Conservation (phyloP, 345 rosid species). For the Angophora floribunda region DNA sequence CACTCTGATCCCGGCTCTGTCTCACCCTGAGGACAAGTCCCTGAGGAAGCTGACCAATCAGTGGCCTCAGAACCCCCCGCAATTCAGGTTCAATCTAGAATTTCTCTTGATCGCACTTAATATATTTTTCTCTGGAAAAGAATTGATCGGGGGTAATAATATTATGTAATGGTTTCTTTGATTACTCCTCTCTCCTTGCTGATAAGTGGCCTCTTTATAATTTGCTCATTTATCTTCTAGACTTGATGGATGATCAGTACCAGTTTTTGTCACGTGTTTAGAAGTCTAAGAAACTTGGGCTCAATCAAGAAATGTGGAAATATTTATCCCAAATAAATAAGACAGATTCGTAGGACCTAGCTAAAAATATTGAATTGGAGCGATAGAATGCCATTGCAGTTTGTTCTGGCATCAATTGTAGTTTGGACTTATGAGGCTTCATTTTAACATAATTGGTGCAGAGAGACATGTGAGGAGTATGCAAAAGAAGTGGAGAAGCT, state of each 20-base stretch:
- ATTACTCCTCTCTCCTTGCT: neutral
- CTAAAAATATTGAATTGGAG: neutral
- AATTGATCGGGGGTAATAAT: neutral
- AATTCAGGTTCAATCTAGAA: slow-evolving; percentile 35
- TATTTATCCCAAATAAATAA: neutral
- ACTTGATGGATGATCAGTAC: neutral
- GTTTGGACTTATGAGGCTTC: neutral
- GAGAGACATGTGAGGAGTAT: slow-evolving; percentile 68
- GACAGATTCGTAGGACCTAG: neutral
- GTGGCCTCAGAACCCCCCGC: slow-evolving; percentile 60
- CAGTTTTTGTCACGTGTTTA: neutral
- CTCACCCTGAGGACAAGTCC: slow-evolving; percentile 34
- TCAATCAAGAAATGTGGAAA: neutral
- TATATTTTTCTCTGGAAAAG: neutral
- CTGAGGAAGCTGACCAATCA: slow-evolving; percentile 43
- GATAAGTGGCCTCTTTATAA: neutral
- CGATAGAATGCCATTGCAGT: neutral
- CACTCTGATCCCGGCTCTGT: slow-evolving; percentile 46
- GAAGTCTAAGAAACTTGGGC: neutral
- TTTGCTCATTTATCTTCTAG: neutral
- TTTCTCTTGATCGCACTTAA: neutral
- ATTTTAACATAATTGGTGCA: slow-evolving; percentile 1
- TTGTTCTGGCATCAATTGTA: neutral
- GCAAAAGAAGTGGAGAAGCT: slow-evolving; percentile 53
- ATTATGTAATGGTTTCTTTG: neutral